phyloP scores from a whole-genome alignment of 2,329 filamentous ascomycete genomes.

The Botrytis cinerea region DNA sequence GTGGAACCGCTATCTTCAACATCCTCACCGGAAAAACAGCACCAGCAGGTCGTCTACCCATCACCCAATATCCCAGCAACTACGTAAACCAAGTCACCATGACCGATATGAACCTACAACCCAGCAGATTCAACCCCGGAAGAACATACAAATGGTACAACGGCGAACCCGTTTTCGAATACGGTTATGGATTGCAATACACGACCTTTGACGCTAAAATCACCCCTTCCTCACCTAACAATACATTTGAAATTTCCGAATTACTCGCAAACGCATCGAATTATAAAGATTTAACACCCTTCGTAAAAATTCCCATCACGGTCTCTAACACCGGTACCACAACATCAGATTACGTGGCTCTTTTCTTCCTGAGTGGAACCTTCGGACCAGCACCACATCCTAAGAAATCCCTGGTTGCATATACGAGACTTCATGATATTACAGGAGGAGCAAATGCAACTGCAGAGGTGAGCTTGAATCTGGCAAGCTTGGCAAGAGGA shows the following conservation, averaged over 20 bases:
- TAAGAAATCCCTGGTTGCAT: constrained; percentile 54
- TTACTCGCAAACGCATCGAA: constrained; percentile 9
- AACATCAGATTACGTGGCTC: constrained; percentile 54
- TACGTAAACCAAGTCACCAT: constrained; percentile 54
- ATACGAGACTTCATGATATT: constrained; percentile 44
- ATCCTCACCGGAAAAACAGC: constrained; percentile 50
- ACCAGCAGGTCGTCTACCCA: constrained; percentile 50
- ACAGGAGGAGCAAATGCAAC: constrained; percentile 39
- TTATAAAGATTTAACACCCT: constrained; percentile 40
- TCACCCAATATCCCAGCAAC: constrained; percentile 57
- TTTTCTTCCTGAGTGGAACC: constrained; percentile 51
- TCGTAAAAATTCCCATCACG: constrained; percentile 42
- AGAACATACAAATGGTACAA: constrained; percentile 62
- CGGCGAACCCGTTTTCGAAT: constrained; percentile 51
- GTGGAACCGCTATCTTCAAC: constrained; percentile 56
- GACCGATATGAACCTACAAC: constrained; percentile 58
- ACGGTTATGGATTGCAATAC: constrained; percentile 52
- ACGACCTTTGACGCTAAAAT: constrained; percentile 25
- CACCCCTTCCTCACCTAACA: background rate
- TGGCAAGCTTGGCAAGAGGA: constrained; percentile 53
- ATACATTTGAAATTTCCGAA: constrained; percentile 22
- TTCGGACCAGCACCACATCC: constrained; percentile 54
- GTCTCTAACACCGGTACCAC: constrained; percentile 53
- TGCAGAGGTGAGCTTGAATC: constrained; percentile 46
- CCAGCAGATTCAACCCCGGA: constrained; percentile 47